Conservation (phyloP, 2,329 filamentous ascomycete genomes). For the Sporothrix globosa region DNA sequence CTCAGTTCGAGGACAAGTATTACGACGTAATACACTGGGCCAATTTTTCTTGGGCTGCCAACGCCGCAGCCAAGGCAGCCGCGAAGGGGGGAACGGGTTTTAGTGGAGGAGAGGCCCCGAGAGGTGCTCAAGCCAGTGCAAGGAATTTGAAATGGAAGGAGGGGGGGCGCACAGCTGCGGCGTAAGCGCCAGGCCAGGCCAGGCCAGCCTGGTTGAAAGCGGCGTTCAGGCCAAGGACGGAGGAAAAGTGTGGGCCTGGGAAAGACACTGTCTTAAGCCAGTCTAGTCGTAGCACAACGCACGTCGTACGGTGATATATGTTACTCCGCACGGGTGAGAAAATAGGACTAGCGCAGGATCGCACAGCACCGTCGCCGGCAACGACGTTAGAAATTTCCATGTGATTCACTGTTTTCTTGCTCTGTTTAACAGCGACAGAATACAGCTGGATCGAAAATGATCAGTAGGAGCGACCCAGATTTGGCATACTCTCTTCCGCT, state of each 20-base stretch:
- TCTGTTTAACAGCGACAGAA: not conserved
- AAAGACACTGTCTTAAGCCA: not conserved
- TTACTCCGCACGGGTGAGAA: conserved; percentile 26
- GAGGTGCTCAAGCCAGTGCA: not conserved
- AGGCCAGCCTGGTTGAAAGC: not conserved
- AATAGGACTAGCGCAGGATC: conserved; percentile 28
- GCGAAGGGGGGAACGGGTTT: not conserved
- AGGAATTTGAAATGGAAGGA: conserved; percentile 24
- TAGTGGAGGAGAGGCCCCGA: not conserved
- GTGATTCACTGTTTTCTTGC: conserved; percentile 20
- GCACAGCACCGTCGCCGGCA: not conserved
- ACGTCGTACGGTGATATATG: not conserved
- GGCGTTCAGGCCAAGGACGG: conserved; percentile 8
- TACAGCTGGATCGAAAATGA: not conserved
- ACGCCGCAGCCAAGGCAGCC: not conserved
- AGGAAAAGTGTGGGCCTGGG: conserved; percentile 1
- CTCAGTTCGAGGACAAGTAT: not conserved
- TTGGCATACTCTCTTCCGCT: conserved; percentile 8
- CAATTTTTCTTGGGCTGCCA: too few relatives aligned
- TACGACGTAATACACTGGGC: not conserved
- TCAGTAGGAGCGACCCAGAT: not conserved
- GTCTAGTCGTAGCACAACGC: not conserved
- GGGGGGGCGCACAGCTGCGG: not conserved
- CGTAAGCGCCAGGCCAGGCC: not conserved
- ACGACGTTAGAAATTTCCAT: conserved; percentile 25